Conservation (phyloP, 2,329 filamentous ascomycete genomes). For the Colletotrichum sp. region DNA sequence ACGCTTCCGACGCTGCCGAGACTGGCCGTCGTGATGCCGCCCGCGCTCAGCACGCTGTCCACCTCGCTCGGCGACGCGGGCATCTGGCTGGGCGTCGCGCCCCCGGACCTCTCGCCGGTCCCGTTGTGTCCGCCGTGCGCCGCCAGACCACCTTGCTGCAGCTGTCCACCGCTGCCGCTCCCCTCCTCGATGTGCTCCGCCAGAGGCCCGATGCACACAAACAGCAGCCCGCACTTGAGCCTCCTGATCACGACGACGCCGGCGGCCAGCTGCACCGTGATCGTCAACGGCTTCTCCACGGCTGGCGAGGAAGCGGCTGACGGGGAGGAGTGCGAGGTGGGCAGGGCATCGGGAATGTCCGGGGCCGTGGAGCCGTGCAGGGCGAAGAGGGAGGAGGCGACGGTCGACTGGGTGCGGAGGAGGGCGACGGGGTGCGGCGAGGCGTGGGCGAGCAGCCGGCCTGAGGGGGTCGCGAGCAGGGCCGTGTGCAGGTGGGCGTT, state of each 20-base stretch:
- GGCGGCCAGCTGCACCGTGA: conserved; percentile 64
- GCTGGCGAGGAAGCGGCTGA: conserved; percentile 21
- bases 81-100: conserved; percentile 27
- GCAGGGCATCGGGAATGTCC: conserved; percentile 47
- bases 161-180: conserved; percentile 1
- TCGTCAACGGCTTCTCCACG: conserved; percentile 41
- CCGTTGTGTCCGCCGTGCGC: not conserved
- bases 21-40: conserved; percentile 48
- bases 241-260: conserved; percentile 64
- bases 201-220: conserved; percentile 63
- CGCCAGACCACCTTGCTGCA: not conserved
- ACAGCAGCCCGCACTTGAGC: conserved; percentile 64
- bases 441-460: conserved; percentile 68
- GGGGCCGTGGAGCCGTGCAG: conserved; percentile 56
- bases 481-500: conserved; percentile 63
- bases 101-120: conserved; percentile 28
- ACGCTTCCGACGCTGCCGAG: conserved; percentile 41
- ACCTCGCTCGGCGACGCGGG: conserved; percentile 46
- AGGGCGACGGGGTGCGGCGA: conserved; percentile 55
- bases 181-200: conserved; percentile 27
- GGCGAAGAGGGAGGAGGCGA: conserved; percentile 66
- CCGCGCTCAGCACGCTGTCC: conserved; percentile 52
- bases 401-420: conserved; percentile 67
- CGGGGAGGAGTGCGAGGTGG: conserved; percentile 33
- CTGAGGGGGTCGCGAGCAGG: conserved; percentile 63